Evolutionary conservation across 73 alveolate genomes (phyloP).

Genomic region (Stentor roeselii): DNA sequence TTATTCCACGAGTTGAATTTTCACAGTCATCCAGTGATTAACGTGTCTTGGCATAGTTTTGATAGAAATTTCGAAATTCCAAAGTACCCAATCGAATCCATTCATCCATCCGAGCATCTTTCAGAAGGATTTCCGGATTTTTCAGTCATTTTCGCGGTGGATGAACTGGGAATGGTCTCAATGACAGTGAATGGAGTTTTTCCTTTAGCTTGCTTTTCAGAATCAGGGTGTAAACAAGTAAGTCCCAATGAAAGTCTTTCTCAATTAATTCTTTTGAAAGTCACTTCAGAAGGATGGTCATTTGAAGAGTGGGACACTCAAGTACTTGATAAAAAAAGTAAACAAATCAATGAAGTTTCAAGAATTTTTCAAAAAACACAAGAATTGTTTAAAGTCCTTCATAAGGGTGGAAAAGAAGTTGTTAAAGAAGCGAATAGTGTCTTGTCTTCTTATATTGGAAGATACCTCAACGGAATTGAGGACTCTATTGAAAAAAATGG

Average conservation of each 20-base stretch:
- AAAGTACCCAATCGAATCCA: background rate
- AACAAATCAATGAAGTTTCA: background rate
- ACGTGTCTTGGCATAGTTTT: background rate
- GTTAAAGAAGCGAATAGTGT: background rate
- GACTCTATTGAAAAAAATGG: slow-evolving; percentile 10
- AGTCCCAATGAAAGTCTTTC: background rate
- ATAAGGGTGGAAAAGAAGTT: background rate
- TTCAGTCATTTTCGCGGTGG: background rate
- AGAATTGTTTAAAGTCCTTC: background rate
- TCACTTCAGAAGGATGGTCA: background rate
- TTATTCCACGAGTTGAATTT: background rate
- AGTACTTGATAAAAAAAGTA: background rate
- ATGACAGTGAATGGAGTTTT: background rate
- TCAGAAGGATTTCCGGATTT: background rate
- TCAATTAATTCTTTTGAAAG: background rate
- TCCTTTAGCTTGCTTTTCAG: background rate
- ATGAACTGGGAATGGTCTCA: background rate
- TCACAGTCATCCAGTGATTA: background rate
- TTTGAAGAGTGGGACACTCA: background rate
- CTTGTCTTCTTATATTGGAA: background rate
- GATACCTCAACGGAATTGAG: background rate
- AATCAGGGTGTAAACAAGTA: background rate
- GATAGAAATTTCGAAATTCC: background rate
- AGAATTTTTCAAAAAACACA: background rate
- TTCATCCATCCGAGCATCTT: background rate